phyloP scores from a whole-genome alignment of 768 basidiomycete species.

The Hypholoma fasciculare region DNA sequence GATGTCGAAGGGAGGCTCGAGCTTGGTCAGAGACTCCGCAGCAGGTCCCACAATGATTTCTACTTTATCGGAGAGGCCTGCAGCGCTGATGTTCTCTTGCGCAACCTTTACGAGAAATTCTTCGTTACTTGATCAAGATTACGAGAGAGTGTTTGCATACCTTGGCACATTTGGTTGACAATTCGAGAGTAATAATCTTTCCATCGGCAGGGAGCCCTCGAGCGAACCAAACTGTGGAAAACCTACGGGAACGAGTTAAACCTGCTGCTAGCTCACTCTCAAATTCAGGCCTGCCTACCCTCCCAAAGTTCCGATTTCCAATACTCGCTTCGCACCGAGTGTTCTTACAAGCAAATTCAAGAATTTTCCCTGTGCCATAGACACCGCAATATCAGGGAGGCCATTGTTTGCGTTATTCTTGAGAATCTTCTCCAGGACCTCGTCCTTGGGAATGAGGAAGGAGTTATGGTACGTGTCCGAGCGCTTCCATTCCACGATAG shows the following conservation, averaged over 20 bases:
- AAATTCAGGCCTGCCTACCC: constrained; percentile 36
- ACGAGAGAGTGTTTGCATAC: constrained; percentile 20
- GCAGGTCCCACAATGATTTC: constrained; percentile 53
- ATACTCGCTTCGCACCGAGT: constrained; percentile 52
- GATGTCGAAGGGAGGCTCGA: constrained; percentile 62
- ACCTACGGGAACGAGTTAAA: constrained; percentile 22
- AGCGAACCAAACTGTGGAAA: constrained; percentile 46
- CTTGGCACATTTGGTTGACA: constrained; percentile 44
- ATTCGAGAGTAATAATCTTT: constrained; percentile 46
- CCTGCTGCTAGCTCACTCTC: background rate
- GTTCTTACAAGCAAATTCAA: constrained; percentile 51
- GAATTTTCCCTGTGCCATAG: constrained; percentile 56
- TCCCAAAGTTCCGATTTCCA: constrained; percentile 69
- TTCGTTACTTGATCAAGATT: background rate
- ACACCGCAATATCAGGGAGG: constrained; percentile 53
- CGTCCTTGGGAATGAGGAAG: constrained; percentile 48
- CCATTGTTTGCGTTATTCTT: constrained; percentile 42
- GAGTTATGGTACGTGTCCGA: constrained; percentile 58
- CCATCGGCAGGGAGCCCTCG: constrained; percentile 51
- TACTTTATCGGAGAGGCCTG: constrained; percentile 51
- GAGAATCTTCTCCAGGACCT: constrained; percentile 39
- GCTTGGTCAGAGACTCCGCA: constrained; percentile 43
- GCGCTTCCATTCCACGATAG: constrained; percentile 46
- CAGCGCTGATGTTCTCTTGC: constrained; percentile 51
- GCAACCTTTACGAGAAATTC: constrained; percentile 46